A percentile compares a stretch with the other conserved stretches of the same genome.
These are phyloP conservation scores for Amphicarpaea edgeworthii DNA, from an alignment of 306 rosid species.

Conservation along the genomic window DNA sequence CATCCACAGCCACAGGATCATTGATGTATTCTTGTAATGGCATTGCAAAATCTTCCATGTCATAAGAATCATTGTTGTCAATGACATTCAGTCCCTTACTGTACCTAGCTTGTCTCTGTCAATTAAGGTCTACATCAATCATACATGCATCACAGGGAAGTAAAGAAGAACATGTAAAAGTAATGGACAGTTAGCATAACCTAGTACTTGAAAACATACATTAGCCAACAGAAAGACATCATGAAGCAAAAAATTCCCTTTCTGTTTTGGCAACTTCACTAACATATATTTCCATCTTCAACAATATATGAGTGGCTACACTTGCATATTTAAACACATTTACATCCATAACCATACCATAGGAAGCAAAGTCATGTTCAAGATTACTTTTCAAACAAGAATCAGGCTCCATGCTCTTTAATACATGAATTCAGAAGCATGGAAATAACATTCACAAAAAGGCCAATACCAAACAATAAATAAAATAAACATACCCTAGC, in stretches of 20 bases:
- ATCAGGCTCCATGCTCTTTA: conserved; percentile 26
- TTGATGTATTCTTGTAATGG: conserved; percentile 82
- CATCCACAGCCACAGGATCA: conserved; percentile 73
- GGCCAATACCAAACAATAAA: neutral
- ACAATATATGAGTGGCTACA: conserved; percentile 23
- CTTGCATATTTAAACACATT: conserved; percentile 32
- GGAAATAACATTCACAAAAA: conserved; percentile 19
- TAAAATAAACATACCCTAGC: conserved; percentile 64
- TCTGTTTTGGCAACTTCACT: conserved; percentile 20
- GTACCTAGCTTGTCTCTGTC: conserved; percentile 74
- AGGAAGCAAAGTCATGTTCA: conserved; percentile 36
- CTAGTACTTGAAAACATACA: conserved; percentile 10
- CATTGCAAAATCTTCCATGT: conserved; percentile 81
- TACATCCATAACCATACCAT: conserved; percentile 11
- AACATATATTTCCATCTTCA: conserved; percentile 35
- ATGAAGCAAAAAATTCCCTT: conserved; percentile 31
- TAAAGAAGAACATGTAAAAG: conserved; percentile 36
- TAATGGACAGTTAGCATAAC: conserved; percentile 23
- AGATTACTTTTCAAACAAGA: conserved; percentile 31
- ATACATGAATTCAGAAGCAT: conserved; percentile 5
- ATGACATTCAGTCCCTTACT: conserved; percentile 44
- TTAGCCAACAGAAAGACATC: conserved; percentile 13
- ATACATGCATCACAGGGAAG: conserved; percentile 33
- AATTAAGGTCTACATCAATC: conserved; percentile 44
- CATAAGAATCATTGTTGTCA: conserved; percentile 62